A percentile compares a stretch with the other conserved stretches of the same genome.
These are phyloP conservation scores for Luvunga scandens DNA, from an alignment of 345 rosid genomes.

Conservation along the genomic window DNA sequence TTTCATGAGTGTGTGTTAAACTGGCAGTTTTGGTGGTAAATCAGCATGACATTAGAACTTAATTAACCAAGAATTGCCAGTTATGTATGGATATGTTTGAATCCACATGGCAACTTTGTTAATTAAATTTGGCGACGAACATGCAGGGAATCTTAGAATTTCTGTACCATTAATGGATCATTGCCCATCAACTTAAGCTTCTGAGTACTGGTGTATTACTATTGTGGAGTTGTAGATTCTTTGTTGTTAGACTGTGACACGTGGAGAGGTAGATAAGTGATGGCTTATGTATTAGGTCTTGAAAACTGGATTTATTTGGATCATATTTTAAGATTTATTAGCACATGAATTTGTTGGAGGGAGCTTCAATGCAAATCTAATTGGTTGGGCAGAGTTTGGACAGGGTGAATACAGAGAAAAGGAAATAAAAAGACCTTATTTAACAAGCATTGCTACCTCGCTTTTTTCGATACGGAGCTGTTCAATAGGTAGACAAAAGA, in stretches of 20 bases:
- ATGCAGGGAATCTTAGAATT: background rate
- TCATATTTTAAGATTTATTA: background rate
- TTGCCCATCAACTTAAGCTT: background rate
- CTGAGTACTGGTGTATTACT: background rate
- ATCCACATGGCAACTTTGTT: background rate
- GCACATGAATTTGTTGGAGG: background rate
- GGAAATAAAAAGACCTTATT: conserved; percentile 4
- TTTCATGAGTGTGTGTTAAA: background rate
- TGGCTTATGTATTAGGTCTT: background rate
- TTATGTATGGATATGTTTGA: background rate
- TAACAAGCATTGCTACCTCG: conserved; percentile 44
- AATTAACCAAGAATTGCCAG: no score
- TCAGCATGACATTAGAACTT: background rate
- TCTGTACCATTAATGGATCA: background rate
- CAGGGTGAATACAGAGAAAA: background rate
- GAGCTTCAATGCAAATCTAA: background rate
- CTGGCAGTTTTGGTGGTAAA: background rate
- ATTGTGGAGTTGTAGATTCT: background rate
- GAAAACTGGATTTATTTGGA: background rate
- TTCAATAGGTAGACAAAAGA: conserved; percentile 53
- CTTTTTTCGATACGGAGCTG: conserved; percentile 40
- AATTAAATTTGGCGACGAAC: background rate
- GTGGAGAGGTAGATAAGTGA: background rate
- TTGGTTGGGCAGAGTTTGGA: background rate
- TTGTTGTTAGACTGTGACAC: background rate